A percentile compares a stretch with the other conserved stretches of the same genome.
These are phyloP conservation scores for Aspergillus chevalieri DNA, from an alignment of 2,329 filamentous ascomycete genomes.

Conservation along the genomic window DNA sequence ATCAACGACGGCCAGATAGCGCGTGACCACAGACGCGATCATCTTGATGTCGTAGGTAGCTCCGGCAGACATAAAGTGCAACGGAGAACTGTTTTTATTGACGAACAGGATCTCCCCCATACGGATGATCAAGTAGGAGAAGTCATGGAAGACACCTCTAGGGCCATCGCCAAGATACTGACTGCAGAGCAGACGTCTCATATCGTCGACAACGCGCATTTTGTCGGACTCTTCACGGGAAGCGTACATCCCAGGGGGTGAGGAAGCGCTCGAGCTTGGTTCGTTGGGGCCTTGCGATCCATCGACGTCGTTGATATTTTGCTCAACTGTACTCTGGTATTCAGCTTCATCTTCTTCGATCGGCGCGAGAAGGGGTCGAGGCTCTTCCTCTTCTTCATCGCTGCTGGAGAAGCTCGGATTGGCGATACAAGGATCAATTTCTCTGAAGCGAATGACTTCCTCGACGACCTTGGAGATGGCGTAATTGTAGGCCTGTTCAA, in stretches of 20 bases:
- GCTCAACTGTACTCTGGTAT: neutral
- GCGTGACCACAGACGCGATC: conserved; percentile 9
- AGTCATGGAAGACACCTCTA: conserved; percentile 12
- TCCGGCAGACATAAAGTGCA: conserved; percentile 4
- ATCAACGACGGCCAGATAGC: conserved; percentile 11
- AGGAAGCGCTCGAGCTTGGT: neutral
- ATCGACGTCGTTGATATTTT: too few species aligned
- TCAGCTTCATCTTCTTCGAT: conserved; percentile 1
- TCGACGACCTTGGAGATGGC: conserved; percentile 19
- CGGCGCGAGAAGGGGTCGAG: neutral
- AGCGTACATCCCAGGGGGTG: neutral
- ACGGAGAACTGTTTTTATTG: neutral
- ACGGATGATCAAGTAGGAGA: conserved; percentile 17
- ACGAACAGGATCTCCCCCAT: conserved; percentile 20
- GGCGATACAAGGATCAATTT: conserved; percentile 11
- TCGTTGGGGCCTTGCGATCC: neutral
- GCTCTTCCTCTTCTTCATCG: neutral
- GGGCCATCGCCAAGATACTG: conserved; percentile 6
- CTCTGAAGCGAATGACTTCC: conserved; percentile 11
- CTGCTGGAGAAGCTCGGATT: neutral
- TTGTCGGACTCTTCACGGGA: neutral
- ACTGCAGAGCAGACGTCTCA: conserved; percentile 11
- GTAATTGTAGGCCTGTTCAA: conserved; percentile 17
- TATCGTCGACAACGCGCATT: conserved; percentile 8
- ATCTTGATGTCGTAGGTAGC: conserved; percentile 8